Base-by-base conservation (phyloP, 2,329 filamentous ascomycete genomes). In the Dendryphion nanum region DNA sequence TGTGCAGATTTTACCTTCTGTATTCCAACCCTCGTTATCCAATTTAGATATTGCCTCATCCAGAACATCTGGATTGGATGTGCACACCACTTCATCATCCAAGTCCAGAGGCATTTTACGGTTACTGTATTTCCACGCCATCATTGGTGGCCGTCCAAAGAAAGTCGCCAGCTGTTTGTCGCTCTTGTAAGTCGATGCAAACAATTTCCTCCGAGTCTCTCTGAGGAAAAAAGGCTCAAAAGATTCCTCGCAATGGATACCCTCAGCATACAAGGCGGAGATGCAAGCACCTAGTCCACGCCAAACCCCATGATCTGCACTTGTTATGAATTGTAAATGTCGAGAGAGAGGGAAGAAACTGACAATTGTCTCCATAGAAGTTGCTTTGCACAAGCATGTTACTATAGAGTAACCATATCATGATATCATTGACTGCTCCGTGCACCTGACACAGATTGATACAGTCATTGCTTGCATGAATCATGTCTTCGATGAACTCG, bases 351-450 rank as follows among this genome's bases (percentile, higher is more conserved):
- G 12, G 13, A 30, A 12, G 18, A 19, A 20, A 54, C 57, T 16
- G 33, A 61, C 59, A 59, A 19, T 63, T 65, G 20, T 63, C 60
- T 28, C 61, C 61, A 19, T 63, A 63, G 30, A 50, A 61, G 34
- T 57, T 61, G 35, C 59, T 60, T 10, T 52, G 51, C 4, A 63
- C 46, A 21, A 61, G 43, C 49, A 59, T 50, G 33, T 61, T 59
- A 23, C 37, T 41, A 34, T 61, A 63, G 2, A 63, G 37, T 6
- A 63, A 45, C 50, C 58, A 63, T 2, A 63, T 51, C 58, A 63
- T 62, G 35, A 65, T 51, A 31, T 65, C 61, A 26, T 63, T 65
- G 4, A 64, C 59, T 15, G 58, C 57, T 8, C 59, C 60, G 31
- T 65, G 59, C 19, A 55, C 51, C 32, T 63, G 58, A 29, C 59